These are phyloP conservation scores for Phaeolepiota aurea DNA, from an alignment of 768 basidiomycete genomes.

Conservation along the genomic window DNA sequence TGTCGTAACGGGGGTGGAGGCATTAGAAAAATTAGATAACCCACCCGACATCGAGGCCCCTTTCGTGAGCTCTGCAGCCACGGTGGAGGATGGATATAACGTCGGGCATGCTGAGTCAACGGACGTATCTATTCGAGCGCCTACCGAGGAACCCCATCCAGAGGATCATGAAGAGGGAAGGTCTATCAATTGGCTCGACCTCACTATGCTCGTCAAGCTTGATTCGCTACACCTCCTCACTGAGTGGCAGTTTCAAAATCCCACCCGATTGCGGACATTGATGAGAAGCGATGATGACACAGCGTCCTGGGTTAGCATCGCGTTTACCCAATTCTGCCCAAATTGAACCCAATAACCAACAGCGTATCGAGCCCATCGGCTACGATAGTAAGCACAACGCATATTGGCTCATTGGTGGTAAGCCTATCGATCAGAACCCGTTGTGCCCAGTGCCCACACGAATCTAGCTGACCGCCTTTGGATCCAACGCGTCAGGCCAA, in stretches of 20 bases:
- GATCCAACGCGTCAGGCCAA: slow-evolving; percentile 69
- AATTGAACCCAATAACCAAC: no score
- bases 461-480: slow-evolving; percentile 74
- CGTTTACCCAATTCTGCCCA: no score
- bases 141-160: not conserved
- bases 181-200: slow-evolving; percentile 60
- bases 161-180: slow-evolving; percentile 21
- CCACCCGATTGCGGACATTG: slow-evolving; percentile 53
- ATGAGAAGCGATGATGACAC: slow-evolving; percentile 78
- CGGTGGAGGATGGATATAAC: not conserved
- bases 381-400: slow-evolving; percentile 73
- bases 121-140: not conserved
- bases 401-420: slow-evolving; percentile 83
- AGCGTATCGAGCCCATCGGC: slow-evolving; percentile 84
- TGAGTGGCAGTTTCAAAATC: slow-evolving; percentile 87
- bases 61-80: not conserved
- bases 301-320: slow-evolving; percentile 75
- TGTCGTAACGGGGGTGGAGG: slow-evolving; percentile 13
- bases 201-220: slow-evolving; percentile 65
- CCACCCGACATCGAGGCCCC: not conserved
- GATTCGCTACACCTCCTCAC: slow-evolving; percentile 64
- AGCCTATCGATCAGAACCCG: no score
- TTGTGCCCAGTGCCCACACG: no score
- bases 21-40: not conserved
- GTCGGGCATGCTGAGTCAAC: not conserved